phyloP scores from a whole-genome alignment of 1,284 basidiomycete genomes.

The Cystobasidium slooffiae region DNA sequence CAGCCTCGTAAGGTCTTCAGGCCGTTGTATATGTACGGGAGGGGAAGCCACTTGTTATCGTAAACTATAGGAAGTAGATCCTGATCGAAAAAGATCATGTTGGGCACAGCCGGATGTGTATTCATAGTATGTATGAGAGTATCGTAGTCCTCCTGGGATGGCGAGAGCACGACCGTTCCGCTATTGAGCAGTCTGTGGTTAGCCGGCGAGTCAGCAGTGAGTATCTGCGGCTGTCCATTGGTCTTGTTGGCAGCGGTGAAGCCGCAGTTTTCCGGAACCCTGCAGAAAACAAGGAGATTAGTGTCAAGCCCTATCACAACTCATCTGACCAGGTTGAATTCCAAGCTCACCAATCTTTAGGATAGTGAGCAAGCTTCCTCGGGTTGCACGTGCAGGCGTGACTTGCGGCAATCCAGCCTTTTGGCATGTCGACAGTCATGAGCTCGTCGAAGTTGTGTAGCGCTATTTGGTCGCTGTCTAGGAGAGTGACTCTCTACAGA shows the following conservation, averaged over 20 bases:
- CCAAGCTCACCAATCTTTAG: constrained; percentile 75
- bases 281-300: constrained; percentile 55
- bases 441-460: constrained; percentile 88
- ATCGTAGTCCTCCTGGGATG: constrained; percentile 64
- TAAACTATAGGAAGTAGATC: constrained; percentile 85
- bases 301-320: too few relatives aligned
- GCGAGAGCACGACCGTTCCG: constrained; percentile 83
- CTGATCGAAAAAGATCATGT: constrained; percentile 87
- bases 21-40: constrained; percentile 70
- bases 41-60: constrained; percentile 63
- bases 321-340: background rate
- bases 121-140: constrained; percentile 67
- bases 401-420: constrained; percentile 74
- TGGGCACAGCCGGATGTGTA: constrained; percentile 69
- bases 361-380: constrained; percentile 78
- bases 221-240: constrained; percentile 59
- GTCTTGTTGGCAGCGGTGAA: constrained; percentile 60
- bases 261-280: constrained; percentile 87
- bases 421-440: constrained; percentile 65
- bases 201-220: constrained; percentile 63
- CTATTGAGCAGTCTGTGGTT: constrained; percentile 83
- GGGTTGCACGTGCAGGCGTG: constrained; percentile 96
- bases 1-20: constrained; percentile 74
- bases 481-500: constrained; percentile 72
- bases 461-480: constrained; percentile 92